phyloP scores from a whole-genome alignment of 148 eudicot genomes.

The Mesembryanthemum crystallinum region DNA sequence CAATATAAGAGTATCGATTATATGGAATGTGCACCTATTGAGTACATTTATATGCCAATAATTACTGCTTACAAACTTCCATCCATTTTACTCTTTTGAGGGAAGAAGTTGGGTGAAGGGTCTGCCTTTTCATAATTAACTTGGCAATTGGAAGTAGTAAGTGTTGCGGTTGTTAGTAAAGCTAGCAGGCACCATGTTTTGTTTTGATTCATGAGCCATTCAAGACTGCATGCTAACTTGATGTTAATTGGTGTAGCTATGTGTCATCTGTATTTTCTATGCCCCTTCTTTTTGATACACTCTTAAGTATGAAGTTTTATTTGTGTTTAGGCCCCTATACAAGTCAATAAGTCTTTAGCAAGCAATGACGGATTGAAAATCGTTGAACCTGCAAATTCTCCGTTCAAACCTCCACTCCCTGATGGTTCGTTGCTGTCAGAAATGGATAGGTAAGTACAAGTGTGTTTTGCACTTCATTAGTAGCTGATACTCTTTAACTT shows the following conservation, averaged over 20 bases:
- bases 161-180: background rate
- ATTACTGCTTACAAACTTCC: background rate
- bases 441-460: constrained; percentile 57
- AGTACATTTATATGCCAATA: background rate
- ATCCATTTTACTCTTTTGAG: constrained; percentile 1
- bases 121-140: background rate
- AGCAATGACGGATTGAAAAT: constrained; percentile 71
- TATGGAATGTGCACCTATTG: background rate
- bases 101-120: background rate
- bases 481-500: background rate
- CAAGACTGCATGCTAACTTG: background rate
- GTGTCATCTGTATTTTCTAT: constrained; percentile 3
- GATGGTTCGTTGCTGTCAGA: constrained; percentile 58
- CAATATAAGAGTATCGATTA: background rate
- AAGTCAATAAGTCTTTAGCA: constrained; percentile 75
- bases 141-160: background rate
- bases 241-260: background rate
- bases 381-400: constrained; percentile 47
- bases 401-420: constrained; percentile 32
- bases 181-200: background rate
- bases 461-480: background rate
- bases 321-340: constrained; percentile 64
- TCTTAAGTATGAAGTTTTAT: background rate
- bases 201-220: background rate
- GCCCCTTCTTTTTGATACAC: background rate